Evolutionary conservation across 2,329 filamentous ascomycete species (phyloP).

Genomic region (Volutella citrinella): DNA sequence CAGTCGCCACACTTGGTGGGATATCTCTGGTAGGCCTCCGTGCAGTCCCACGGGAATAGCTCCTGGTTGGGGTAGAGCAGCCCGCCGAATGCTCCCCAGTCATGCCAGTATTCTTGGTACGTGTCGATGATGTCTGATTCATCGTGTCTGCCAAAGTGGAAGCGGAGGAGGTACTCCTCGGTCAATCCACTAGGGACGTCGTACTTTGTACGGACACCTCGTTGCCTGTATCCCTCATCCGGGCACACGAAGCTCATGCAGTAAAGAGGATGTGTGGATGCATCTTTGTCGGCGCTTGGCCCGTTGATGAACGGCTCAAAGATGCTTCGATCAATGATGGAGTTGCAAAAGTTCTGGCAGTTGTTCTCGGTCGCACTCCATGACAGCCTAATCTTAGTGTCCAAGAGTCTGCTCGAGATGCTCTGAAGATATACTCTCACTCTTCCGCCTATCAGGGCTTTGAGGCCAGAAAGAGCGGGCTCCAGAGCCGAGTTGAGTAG

Average conservation of each 20-base stretch:
- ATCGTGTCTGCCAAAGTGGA: constrained; percentile 36
- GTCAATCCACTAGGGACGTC: constrained; percentile 38
- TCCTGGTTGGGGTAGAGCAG: constrained; percentile 39
- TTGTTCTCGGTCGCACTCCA: constrained; percentile 35
- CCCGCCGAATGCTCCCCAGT: constrained; percentile 40
- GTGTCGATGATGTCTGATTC: constrained; percentile 42
- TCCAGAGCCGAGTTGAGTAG: constrained; percentile 9
- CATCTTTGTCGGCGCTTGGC: not conserved
- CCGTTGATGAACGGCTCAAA: constrained; percentile 22
- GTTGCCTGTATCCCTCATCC: constrained; percentile 23
- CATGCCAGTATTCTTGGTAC: constrained; percentile 43
- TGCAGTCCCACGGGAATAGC: constrained; percentile 47
- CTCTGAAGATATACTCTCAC: constrained; percentile 29
- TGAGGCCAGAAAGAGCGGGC: too few species aligned
- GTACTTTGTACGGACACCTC: constrained; percentile 29
- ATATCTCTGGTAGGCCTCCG: constrained; percentile 38
- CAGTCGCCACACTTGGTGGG: constrained; percentile 36
- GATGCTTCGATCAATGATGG: too few species aligned
- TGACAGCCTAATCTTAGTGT: constrained; percentile 21
- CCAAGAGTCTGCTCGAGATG: constrained; percentile 27
- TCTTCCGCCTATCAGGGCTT: constrained; percentile 18
- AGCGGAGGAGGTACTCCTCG: constrained; percentile 40
- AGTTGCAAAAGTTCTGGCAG: constrained; percentile 37
- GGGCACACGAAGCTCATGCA: constrained; percentile 39
- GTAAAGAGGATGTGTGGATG: constrained; percentile 25